Evolutionary conservation across 2,329 filamentous ascomycete species (phyloP).

Genomic region (Xylariaceae sp.): DNA sequence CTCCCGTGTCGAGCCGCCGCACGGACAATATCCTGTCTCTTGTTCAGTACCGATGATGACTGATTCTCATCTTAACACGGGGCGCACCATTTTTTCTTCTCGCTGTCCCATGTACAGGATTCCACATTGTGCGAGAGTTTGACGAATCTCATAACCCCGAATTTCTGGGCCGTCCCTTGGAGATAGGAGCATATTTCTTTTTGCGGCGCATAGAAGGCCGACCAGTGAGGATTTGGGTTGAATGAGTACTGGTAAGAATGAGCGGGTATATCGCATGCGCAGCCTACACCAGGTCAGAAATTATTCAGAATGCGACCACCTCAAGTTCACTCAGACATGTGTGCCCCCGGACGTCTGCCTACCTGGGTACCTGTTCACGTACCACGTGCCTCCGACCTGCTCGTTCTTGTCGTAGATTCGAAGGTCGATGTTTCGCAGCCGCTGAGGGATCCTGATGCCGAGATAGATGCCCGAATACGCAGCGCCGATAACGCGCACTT

Average conservation of each 20-base stretch:
- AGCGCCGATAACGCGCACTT: slow-evolving; percentile 28
- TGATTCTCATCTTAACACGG: background rate
- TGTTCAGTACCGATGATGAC: background rate
- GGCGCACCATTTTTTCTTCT: slow-evolving; percentile 30
- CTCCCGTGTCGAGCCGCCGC: slow-evolving; percentile 25
- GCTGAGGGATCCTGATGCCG: slow-evolving; percentile 26
- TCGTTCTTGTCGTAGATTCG: slow-evolving; percentile 27
- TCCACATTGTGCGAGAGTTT: slow-evolving; percentile 34
- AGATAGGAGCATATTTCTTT: slow-evolving; percentile 44
- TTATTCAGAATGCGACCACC: too few species aligned
- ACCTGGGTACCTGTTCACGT: slow-evolving; percentile 30
- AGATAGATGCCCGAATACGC: slow-evolving; percentile 29
- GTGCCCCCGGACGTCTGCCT: slow-evolving; percentile 1
- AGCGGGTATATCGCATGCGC: slow-evolving; percentile 29
- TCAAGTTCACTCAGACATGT: too few species aligned
- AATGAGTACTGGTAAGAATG: slow-evolving; percentile 51
- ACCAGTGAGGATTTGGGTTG: slow-evolving; percentile 48
- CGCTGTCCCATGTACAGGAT: slow-evolving; percentile 33
- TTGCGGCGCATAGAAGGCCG: slow-evolving; percentile 40
- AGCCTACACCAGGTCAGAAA: slow-evolving; percentile 12
- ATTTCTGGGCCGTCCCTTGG: slow-evolving; percentile 37
- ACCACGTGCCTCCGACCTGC: slow-evolving; percentile 31
- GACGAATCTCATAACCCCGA: slow-evolving; percentile 38
- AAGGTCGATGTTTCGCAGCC: slow-evolving; percentile 26
- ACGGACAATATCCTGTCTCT: slow-evolving; percentile 27